Evolutionary conservation across 306 rosid genomes (phyloP), one percentile per base, ranked within the genome.

Genomic region (Casuarina glauca): DNA sequence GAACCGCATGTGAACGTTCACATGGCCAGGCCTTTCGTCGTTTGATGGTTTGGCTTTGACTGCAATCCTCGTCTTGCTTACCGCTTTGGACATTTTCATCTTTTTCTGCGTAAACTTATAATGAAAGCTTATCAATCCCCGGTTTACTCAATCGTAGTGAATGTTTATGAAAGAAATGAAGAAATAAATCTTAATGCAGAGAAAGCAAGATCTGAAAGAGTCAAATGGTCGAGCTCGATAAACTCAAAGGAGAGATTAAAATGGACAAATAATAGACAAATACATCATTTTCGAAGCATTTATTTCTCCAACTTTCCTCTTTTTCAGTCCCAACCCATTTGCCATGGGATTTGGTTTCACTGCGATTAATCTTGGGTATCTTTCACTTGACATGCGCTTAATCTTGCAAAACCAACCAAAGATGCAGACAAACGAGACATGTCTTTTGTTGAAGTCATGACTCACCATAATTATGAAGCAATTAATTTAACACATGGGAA

Each of bases 21-120:
- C 86, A 82, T 87, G 93, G 54, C 78, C 79, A 86, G 63, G 88
- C 87, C 82, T 83, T 82, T 73, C 72, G 72, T 4, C n/a, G 3
- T 32, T 17, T 67, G 36, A 69, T 44, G 82, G 19, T 68, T 82
- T 77, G 26, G 79, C 76, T 76, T 86, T 69, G 19, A 79, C 80
- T 62, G 75, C 60, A 20, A 20, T 20, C n/a, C 73, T 55, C 13
- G 10, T 17, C 36, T 48, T 10, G 17, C 10, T 76, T 2, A 50
- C 42, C 4, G 52, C 11, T 11, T 20, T 2, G 10, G 53, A 41
- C 26, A 20, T 20, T 20, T 20, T 20, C 26, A 20, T 20, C 26
- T 20, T 20, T 20, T 20, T 20, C 26, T 20, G 26, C 26, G 26
- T 20, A 20, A 20, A 20, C 26, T 20, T 20, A 20, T 20, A 20